Conservation (phyloP, 176 grass and related monocot genomes). For the Eleusine indica region DNA sequence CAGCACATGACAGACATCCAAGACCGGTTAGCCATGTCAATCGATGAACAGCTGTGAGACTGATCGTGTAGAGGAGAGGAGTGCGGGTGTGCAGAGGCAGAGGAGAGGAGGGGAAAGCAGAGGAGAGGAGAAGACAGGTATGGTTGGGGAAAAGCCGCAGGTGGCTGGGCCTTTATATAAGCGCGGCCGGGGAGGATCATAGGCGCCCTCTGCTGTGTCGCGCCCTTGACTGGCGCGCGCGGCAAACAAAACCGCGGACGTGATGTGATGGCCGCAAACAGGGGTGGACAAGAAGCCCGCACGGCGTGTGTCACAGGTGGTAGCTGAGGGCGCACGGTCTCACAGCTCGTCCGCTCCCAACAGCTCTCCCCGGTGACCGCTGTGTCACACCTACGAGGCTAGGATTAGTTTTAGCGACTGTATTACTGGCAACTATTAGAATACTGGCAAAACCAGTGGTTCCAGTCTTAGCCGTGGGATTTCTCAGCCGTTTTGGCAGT, state of each 20-base stretch:
- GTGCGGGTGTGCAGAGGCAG: not conserved
- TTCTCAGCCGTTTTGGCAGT: not conserved
- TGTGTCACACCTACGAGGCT: not conserved
- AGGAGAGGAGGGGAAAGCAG: not conserved
- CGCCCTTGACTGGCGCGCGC: conserved; percentile 7
- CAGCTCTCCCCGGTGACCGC: not conserved
- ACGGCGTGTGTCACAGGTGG: not conserved
- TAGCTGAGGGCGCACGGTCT: not conserved
- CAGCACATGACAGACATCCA: conserved; percentile 50
- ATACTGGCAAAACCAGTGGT: not conserved
- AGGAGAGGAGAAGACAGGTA: not conserved
- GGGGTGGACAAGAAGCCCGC: conserved; percentile 15
- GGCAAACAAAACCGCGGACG: conserved; percentile 32
- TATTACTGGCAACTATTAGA: not conserved
- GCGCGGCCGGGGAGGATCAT: not conserved
- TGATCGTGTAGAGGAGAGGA: not conserved
- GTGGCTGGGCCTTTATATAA: conserved; percentile 47
- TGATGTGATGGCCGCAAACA: conserved; percentile 47
- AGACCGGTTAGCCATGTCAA: conserved; percentile 16
- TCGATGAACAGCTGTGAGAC: not conserved
- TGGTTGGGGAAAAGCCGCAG: conserved; percentile 9
- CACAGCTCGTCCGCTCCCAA: not conserved
- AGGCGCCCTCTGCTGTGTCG: not conserved
- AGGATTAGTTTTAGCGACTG: not conserved
- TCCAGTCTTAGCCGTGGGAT: not conserved